These are phyloP conservation scores for Brassica napus DNA, from an alignment of 345 rosid genomes.

Conservation along the genomic window Da-Ae NC_063442.1:40632501-40633000, in stretches of 20 bases:
- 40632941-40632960: neutral
- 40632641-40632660: neutral
- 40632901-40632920: constrained; percentile 15
- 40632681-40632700: neutral
- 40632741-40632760: constrained; percentile 2
- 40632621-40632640: neutral
- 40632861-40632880: constrained; percentile 9
- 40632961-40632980: neutral
- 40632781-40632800: neutral
- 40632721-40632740: constrained; percentile 15
- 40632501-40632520: neutral
- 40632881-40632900: neutral
- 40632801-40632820: neutral
- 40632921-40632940: constrained; percentile 1
- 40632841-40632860: constrained; percentile 14
- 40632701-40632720: neutral
- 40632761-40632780: neutral
- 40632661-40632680: constrained; percentile 17
- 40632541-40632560: constrained; percentile 3
- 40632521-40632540: neutral
- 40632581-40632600: neutral
- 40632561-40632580: neutral
- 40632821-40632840: neutral
- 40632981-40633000: neutral
- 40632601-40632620: neutral